Conservation (phyloP, 352 stramenopile genomes). For the Globisporangium middletonii region DNA sequence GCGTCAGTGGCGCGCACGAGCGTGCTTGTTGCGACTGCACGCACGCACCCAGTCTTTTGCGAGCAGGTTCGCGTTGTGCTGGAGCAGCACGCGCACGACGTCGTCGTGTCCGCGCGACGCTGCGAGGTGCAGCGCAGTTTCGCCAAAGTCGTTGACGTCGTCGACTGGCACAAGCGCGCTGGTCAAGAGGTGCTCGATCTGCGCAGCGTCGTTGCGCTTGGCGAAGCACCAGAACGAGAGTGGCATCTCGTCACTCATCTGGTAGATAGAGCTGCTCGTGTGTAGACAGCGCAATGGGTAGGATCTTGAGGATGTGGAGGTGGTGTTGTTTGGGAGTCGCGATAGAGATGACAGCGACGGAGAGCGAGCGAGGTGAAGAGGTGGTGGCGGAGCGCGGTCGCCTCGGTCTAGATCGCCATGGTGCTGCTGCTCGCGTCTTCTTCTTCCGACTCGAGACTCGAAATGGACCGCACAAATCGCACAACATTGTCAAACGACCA, state of each 20-base stretch:
- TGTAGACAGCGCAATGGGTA: too few species aligned
- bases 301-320: too few species aligned
- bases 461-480: too few species aligned
- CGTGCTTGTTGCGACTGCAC: neutral
- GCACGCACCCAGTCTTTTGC: constrained; percentile 53
- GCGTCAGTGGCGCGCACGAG: constrained; percentile 1
- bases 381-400: too few species aligned
- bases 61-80: constrained; percentile 42
- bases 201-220: constrained; percentile 3
- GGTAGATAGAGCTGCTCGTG: too few species aligned
- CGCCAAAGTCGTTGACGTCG: constrained; percentile 58
- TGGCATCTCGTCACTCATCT: neutral
- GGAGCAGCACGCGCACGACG: constrained; percentile 47
- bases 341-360: too few species aligned
- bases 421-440: too few species aligned
- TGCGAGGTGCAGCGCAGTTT: constrained; percentile 73
- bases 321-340: too few species aligned
- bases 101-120: constrained; percentile 46
- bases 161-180: constrained; percentile 34
- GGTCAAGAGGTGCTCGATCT: constrained; percentile 15
- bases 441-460: too few species aligned
- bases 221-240: neutral
- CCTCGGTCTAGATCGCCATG: too few species aligned
- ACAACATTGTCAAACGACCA: too few species aligned
- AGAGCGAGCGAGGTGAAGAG: too few species aligned